Conservation (phyloP, 1,284 basidiomycete species). For the Mycosarcoma maydis region DNA sequence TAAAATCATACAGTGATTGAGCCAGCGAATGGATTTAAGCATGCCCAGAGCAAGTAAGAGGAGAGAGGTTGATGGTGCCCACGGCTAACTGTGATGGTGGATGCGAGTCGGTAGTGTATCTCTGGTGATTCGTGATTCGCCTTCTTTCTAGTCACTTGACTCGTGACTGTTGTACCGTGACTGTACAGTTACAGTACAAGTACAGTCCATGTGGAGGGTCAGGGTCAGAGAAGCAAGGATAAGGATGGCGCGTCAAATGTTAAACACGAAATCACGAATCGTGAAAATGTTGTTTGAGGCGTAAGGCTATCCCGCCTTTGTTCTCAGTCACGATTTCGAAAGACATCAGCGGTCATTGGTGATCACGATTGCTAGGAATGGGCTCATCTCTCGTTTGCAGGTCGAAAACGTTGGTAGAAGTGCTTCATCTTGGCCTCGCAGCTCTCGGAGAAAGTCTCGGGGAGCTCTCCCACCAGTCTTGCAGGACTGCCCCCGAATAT, state of each 20-base stretch:
- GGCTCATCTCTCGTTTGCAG: conserved; percentile 41
- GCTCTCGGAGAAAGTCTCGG: conserved; percentile 87
- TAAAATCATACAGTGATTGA: neutral
- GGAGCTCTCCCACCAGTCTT: conserved; percentile 77
- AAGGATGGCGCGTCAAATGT: too few species aligned
- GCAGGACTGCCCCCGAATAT: conserved; percentile 90
- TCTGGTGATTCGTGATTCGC: too few species aligned
- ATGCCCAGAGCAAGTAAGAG: neutral
- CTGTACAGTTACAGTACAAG: too few species aligned
- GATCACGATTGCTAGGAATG: too few species aligned
- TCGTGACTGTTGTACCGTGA: too few species aligned
- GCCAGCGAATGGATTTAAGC: neutral
- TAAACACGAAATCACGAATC: too few species aligned
- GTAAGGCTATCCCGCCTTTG: too few species aligned
- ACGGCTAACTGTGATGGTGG: too few species aligned
- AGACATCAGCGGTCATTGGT: too few species aligned
- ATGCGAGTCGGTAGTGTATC: neutral
- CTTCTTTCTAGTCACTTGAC: too few species aligned
- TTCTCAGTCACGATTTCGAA: too few species aligned
- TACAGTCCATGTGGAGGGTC: conserved; percentile 6
- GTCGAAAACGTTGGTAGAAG: conserved; percentile 76
- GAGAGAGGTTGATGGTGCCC: neutral
- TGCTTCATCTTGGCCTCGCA: conserved; percentile 81
- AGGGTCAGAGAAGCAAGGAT: too few species aligned
- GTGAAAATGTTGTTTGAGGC: neutral